Evolutionary conservation across 1,284 basidiomycete genomes (phyloP), one percentile per base, ranked within the genome.

Genomic region (Leccinum solheimii): DNA sequence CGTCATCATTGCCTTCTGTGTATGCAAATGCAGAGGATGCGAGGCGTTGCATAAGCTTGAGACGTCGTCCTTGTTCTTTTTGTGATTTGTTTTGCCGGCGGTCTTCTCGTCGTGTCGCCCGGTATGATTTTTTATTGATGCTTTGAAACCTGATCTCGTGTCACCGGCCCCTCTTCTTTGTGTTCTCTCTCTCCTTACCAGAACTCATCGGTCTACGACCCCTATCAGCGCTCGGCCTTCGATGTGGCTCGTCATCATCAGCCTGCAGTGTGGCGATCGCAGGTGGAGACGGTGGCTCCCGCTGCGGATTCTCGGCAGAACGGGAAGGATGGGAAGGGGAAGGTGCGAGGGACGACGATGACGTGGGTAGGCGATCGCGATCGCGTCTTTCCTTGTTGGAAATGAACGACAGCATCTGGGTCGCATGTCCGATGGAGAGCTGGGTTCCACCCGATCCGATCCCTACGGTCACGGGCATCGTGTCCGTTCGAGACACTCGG

Each of bases 221-320:
- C 58, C 54, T 68, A 13, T 70, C 70, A 11, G 62, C 16, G 62
- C 45, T 63, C 19, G 34, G 49, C 27, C 68, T 66, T 53, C 63
- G 68, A 56, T 61, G 66, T 45, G 62, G 38, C 38, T 71, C 72
- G 50, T 71, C 71, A 4, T 75, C 71, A 8, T 75, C 72, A 0
- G 70, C 5, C 26, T 73, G 69, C 23, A 72, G 51, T 9, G 73
- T 72, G 54, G 71, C 72, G 50, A 72, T 75, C 34, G 73, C 67
- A 34, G 73, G 73, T 3, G 71, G 71, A 1, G 69, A 73, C 2
- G 72, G 72, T 9, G 67, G 70, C 16, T 72, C 69, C 3, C 71
- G 70, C 40, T 70, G 68, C 1, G 70, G 59, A 57, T 48, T 48
- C 45, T 72, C 69, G 3, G 6, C 32, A 4, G 59, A 6, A 16